Conservation (phyloP, 73 alveolate genomes). For the Diophrys sp. region DNA sequence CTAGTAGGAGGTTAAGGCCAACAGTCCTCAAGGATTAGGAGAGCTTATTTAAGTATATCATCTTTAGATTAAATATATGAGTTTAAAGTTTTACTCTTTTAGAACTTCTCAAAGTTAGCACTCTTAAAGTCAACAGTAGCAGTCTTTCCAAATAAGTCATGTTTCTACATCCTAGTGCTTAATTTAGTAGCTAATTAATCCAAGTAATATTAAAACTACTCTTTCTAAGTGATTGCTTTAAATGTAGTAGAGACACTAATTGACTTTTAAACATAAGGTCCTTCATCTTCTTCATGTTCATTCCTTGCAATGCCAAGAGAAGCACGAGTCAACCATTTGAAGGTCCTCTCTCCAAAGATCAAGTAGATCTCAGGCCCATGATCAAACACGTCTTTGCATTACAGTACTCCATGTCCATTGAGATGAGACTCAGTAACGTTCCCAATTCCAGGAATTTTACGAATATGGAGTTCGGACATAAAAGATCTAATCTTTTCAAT, state of each 20-base stretch:
- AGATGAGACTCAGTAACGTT: constrained; percentile 72
- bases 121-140: constrained; percentile 22
- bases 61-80: not conserved
- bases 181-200: constrained; percentile 9
- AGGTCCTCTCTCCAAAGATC: constrained; percentile 51
- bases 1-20: constrained; percentile 58
- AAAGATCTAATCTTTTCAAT: constrained; percentile 63
- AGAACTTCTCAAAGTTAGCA: constrained; percentile 1
- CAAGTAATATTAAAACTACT: constrained; percentile 12
- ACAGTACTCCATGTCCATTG: constrained; percentile 56
- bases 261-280: constrained; percentile 43
- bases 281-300: constrained; percentile 68
- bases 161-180: constrained; percentile 1
- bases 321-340: constrained; percentile 44
- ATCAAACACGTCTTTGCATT: constrained; percentile 65
- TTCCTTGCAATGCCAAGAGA: constrained; percentile 73
- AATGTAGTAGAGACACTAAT: constrained; percentile 41
- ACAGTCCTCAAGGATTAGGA: constrained; percentile 20
- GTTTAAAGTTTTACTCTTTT: constrained; percentile 2
- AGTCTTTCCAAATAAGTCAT: constrained; percentile 31
- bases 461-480: constrained; percentile 69
- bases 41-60: constrained; percentile 27
- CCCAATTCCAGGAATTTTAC: constrained; percentile 95
- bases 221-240: constrained; percentile 3
- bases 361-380: constrained; percentile 60